These are phyloP conservation scores for Hypomyces perniciosus DNA, from an alignment of 2,329 filamentous ascomycete species.

Conservation along the genomic window DNA sequence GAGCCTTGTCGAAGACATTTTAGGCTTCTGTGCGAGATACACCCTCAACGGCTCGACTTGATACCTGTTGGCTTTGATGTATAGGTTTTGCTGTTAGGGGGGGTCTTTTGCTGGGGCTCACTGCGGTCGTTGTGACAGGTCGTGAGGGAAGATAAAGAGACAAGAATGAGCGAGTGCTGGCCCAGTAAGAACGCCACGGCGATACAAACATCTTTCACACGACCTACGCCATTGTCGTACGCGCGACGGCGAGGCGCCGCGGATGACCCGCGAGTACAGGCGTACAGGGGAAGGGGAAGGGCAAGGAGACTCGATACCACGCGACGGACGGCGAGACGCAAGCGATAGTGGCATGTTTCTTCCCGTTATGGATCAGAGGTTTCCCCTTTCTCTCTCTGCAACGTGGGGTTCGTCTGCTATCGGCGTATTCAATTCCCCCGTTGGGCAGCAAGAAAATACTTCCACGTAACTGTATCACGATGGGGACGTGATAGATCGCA, in stretches of 20 bases:
- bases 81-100: not conserved
- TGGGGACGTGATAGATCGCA: too few species aligned
- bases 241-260: conserved; percentile 1
- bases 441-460: too few species aligned
- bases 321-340: not conserved
- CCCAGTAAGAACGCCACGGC: conserved; percentile 1
- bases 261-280: not conserved
- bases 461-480: too few species aligned
- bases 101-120: not conserved
- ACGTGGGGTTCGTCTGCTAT: not conserved
- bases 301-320: not conserved
- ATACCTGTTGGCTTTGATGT: not conserved
- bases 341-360: not conserved
- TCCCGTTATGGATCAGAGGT: not conserved
- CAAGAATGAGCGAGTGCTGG: not conserved
- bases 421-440: too few species aligned
- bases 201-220: conserved; percentile 7
- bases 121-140: not conserved
- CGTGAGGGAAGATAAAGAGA: not conserved
- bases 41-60: not conserved
- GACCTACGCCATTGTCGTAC: conserved; percentile 10
- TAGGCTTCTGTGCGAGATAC: not conserved
- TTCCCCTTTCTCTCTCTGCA: not conserved
- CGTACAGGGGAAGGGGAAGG: not conserved
- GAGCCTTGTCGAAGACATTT: not conserved